These are phyloP conservation scores for Colletotrichum brevisporum DNA, from an alignment of 2,329 filamentous ascomycete genomes.

Conservation along the genomic window DNA sequence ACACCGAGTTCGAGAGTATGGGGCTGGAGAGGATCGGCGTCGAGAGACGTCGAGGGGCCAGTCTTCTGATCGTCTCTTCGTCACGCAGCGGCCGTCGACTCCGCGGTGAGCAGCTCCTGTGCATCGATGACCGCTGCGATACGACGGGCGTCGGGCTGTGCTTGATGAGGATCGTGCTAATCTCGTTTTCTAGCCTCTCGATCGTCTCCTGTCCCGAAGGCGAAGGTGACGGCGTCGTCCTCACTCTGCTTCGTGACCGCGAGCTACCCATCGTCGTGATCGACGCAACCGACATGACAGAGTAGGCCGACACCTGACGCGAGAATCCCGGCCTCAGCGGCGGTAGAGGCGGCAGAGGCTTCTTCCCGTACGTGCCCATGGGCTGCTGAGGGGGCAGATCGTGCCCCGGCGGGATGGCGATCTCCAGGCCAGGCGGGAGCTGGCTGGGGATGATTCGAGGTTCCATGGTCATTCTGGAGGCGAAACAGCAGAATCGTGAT, in stretches of 20 bases:
- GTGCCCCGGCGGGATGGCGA: slow-evolving; percentile 40
- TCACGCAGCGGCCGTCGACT: slow-evolving; percentile 17
- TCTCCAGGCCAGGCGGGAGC: slow-evolving; percentile 42
- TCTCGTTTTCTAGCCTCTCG: slow-evolving; percentile 27
- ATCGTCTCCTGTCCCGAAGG: slow-evolving; percentile 15
- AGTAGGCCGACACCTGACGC: slow-evolving; percentile 29
- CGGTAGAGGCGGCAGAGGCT: slow-evolving; percentile 46
- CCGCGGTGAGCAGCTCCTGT: slow-evolving; percentile 33
- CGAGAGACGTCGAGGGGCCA: slow-evolving; percentile 32
- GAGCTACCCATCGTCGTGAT: slow-evolving; percentile 22
- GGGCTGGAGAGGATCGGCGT: slow-evolving; percentile 5
- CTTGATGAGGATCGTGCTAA: slow-evolving; percentile 32
- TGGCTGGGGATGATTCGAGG: slow-evolving; percentile 34
- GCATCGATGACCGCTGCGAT: slow-evolving; percentile 11
- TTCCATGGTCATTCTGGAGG: slow-evolving; percentile 27
- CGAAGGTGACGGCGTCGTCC: slow-evolving; percentile 9
- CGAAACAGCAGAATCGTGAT: neutral
- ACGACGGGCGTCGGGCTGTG: slow-evolving; percentile 24
- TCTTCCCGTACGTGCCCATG: slow-evolving; percentile 43
- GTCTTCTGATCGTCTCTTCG: slow-evolving; percentile 8
- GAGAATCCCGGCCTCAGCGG: slow-evolving; percentile 18
- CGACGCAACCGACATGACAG: slow-evolving; percentile 13
- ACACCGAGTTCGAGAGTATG: neutral
- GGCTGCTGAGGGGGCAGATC: slow-evolving; percentile 42
- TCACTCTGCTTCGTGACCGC: slow-evolving; percentile 30